Evolutionary conservation across 352 stramenopile species (phyloP).

Genomic region (Halophytophthora batemanensis): DNA sequence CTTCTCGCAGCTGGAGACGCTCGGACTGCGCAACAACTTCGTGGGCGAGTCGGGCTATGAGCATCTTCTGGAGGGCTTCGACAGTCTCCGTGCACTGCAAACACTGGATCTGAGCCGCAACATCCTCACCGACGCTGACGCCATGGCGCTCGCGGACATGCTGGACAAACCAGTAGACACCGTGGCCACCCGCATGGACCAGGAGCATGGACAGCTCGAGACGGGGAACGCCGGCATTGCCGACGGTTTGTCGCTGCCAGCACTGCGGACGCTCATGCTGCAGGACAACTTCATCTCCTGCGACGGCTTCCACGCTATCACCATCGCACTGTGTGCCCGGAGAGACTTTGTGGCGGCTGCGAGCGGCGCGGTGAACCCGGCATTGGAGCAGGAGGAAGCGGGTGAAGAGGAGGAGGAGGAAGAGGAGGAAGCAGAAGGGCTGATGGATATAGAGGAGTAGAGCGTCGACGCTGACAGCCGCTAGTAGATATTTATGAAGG

Average conservation of each 20-base stretch:
- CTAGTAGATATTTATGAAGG: too few relatives aligned
- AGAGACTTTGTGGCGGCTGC: conserved; percentile 18
- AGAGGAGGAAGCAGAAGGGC: conserved; percentile 7
- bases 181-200: conserved; percentile 6
- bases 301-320: conserved; percentile 56
- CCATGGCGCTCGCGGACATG: conserved; percentile 35
- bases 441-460: conserved; percentile 27
- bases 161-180: conserved; percentile 25
- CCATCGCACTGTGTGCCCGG: conserved; percentile 36
- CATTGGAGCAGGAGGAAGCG: conserved; percentile 3
- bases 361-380: conserved; percentile 1
- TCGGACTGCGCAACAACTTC: conserved; percentile 62
- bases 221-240: conserved; percentile 1
- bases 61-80: conserved; percentile 25
- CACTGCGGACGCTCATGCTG: conserved; percentile 32
- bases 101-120: conserved; percentile 46
- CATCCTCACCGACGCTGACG: conserved; percentile 60
- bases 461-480: background rate
- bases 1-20: conserved; percentile 32
- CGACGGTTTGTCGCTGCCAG: conserved; percentile 15
- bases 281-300: conserved; percentile 70
- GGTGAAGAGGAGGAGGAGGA: conserved; percentile 10
- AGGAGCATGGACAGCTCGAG: conserved; percentile 5
- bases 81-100: conserved; percentile 27
- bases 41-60: conserved; percentile 49